These are phyloP conservation scores for Angomonas ambiguus DNA, from an alignment of 208 protist species.

Conservation along the genomic window DNA sequence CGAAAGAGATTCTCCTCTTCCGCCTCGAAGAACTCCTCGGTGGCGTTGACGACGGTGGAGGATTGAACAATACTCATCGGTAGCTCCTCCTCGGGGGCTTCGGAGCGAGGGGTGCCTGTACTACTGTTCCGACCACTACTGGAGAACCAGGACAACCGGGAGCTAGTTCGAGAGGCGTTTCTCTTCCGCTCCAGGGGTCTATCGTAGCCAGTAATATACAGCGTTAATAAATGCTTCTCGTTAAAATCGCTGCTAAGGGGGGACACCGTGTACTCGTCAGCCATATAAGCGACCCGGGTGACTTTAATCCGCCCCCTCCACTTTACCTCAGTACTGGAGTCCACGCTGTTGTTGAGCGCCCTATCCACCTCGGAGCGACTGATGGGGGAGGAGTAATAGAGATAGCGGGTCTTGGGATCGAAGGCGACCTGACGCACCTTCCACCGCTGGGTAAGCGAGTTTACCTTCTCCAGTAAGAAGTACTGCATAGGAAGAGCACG, in stretches of 20 bases:
- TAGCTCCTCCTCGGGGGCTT: slow-evolving; percentile 12
- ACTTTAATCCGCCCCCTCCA: slow-evolving; percentile 47
- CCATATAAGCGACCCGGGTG: slow-evolving; percentile 25
- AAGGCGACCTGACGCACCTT: slow-evolving; percentile 45
- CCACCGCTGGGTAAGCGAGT: slow-evolving; percentile 30
- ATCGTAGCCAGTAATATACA: slow-evolving; percentile 31
- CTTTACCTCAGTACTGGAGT: slow-evolving; percentile 18
- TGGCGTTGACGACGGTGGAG: slow-evolving; percentile 19
- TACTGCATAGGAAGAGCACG: slow-evolving; percentile 26
- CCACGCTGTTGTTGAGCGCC: slow-evolving; percentile 11
- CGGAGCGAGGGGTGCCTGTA: slow-evolving; percentile 13
- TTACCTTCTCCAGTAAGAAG: slow-evolving; percentile 39
- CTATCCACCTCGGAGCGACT: slow-evolving; percentile 19
- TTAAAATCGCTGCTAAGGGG: slow-evolving; percentile 31
- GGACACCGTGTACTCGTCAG: slow-evolving; percentile 35
- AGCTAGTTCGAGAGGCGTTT: not conserved
- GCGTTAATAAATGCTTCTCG: slow-evolving; percentile 26
- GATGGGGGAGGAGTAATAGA: slow-evolving; percentile 41
- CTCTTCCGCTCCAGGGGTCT: slow-evolving; percentile 11
- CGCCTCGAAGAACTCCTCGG: slow-evolving; percentile 33
- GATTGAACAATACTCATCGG: slow-evolving; percentile 24
- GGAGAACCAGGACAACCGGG: not conserved
- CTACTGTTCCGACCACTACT: slow-evolving; percentile 14
- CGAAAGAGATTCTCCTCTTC: slow-evolving; percentile 41
- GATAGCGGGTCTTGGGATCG: slow-evolving; percentile 38